These are phyloP conservation scores for Amanita thiersii DNA, from an alignment of 768 basidiomycete species.

Conservation along the genomic window DNA sequence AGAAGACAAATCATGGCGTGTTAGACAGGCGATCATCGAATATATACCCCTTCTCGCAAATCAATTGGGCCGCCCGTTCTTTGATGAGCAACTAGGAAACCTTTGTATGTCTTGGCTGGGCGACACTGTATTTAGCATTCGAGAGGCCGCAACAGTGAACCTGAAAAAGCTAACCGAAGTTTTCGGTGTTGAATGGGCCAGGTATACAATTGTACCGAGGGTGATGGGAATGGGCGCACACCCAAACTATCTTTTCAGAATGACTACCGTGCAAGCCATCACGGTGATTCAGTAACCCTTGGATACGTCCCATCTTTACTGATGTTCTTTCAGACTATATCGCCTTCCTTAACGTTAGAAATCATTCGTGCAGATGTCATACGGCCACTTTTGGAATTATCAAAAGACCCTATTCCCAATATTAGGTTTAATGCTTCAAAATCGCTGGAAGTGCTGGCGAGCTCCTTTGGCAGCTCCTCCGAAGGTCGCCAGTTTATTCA, in stretches of 20 bases:
- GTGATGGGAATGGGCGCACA: constrained; percentile 96
- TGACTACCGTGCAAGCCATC: constrained; percentile 99
- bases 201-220: constrained; percentile 88
- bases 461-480: constrained; percentile 48
- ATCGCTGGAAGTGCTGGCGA: constrained; percentile 82
- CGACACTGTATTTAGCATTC: constrained; percentile 96
- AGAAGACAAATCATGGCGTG: constrained; percentile 99
- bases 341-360: constrained; percentile 78
- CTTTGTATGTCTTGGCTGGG: constrained; percentile 99
- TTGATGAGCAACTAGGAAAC: constrained; percentile 94
- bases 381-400: constrained; percentile 72
- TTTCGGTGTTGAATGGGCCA: constrained; percentile 98
- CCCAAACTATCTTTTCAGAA: constrained; percentile 93
- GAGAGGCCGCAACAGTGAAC: constrained; percentile 97
- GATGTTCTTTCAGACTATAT: constrained; percentile 64
- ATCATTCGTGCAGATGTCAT: constrained; percentile 82
- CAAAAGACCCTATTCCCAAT: constrained; percentile 91
- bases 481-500: constrained; percentile 74
- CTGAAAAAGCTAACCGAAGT: constrained; percentile 96
- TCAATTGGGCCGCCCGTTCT: constrained; percentile 95
- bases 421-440: constrained; percentile 99
- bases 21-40: constrained; percentile 99
- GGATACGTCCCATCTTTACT: constrained; percentile 6
- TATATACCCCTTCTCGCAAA: constrained; percentile 98
- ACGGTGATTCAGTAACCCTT: constrained; percentile 46